phyloP scores from a whole-genome alignment of 176 grass and related monocot species.

The Musa troglodytarum region DNA sequence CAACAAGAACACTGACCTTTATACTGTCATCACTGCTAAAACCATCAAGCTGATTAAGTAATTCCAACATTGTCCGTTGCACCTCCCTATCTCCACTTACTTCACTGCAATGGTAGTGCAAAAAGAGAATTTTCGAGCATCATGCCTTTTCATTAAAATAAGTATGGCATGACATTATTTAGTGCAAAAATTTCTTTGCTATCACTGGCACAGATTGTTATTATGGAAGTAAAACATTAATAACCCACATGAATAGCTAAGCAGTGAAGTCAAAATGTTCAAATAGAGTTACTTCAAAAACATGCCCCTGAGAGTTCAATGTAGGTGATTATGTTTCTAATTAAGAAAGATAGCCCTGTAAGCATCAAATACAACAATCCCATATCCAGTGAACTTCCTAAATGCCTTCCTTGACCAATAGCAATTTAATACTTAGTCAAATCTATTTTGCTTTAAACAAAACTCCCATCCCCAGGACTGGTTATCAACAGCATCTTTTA shows the following conservation, averaged over 20 bases:
- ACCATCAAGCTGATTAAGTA: slow-evolving; percentile 78
- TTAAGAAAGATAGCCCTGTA: no score
- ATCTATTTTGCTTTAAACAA: not conserved
- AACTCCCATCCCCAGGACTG: not conserved
- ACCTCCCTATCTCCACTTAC: slow-evolving; percentile 75
- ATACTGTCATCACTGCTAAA: slow-evolving; percentile 76
- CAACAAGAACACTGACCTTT: slow-evolving; percentile 33
- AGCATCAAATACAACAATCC: not conserved
- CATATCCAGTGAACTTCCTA: not conserved
- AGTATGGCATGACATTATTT: not conserved
- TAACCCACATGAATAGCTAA: not conserved
- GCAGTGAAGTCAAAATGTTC: not conserved
- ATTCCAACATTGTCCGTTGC: slow-evolving; percentile 72
- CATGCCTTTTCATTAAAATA: not conserved
- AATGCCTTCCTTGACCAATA: not conserved
- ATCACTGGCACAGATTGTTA: not conserved
- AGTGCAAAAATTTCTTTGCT: not conserved
- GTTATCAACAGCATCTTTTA: not conserved
- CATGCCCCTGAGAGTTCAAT: no score
- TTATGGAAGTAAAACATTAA: not conserved
- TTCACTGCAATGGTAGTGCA: slow-evolving; percentile 36
- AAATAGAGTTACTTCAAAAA: not conserved
- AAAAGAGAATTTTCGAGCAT: not conserved
- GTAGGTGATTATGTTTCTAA: no score
- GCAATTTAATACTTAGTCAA: not conserved